phyloP scores from a whole-genome alignment of 2,329 filamentous ascomycete species.

The Sarocladium kiliense region DNA sequence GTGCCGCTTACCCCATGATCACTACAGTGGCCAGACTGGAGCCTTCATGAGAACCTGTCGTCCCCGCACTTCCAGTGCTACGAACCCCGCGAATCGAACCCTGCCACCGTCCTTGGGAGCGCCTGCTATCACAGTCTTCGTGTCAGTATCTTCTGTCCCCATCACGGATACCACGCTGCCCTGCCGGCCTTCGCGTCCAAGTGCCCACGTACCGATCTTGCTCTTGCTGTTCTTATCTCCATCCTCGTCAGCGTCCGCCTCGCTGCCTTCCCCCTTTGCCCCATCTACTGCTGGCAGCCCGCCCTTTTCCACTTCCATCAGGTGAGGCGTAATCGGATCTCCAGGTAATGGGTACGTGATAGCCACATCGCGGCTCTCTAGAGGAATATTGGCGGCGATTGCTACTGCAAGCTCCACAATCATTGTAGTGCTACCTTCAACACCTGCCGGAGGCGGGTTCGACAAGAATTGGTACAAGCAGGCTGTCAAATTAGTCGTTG shows the following conservation, averaged over 20 bases:
- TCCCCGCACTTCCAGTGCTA: constrained; percentile 69
- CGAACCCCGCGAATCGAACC: constrained; percentile 71
- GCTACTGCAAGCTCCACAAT: constrained; percentile 88
- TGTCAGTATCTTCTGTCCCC: constrained; percentile 32
- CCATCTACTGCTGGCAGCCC: constrained; percentile 57
- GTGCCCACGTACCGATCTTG: constrained; percentile 20
- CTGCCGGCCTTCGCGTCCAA: constrained; percentile 10
- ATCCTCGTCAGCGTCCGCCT: constrained; percentile 29
- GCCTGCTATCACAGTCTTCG: constrained; percentile 26
- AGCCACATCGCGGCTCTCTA: constrained; percentile 86
- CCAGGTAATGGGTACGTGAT: constrained; percentile 83
- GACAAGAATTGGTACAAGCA: constrained; percentile 69
- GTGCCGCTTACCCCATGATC: not conserved
- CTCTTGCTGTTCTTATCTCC: constrained; percentile 38
- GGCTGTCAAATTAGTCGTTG: constrained; percentile 63
- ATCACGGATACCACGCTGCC: constrained; percentile 23
- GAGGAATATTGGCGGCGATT: constrained; percentile 78
- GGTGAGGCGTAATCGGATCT: constrained; percentile 59
- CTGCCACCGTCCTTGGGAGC: constrained; percentile 44
- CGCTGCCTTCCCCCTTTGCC: constrained; percentile 30
- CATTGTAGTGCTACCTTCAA: constrained; percentile 86
- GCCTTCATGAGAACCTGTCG: constrained; percentile 72
- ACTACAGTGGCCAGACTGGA: constrained; percentile 59
- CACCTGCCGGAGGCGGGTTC: constrained; percentile 70
- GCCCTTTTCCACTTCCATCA: constrained; percentile 84